Base-by-base conservation (phyloP, 768 basidiomycete genomes). In the Crucibulum laeve region DNA sequence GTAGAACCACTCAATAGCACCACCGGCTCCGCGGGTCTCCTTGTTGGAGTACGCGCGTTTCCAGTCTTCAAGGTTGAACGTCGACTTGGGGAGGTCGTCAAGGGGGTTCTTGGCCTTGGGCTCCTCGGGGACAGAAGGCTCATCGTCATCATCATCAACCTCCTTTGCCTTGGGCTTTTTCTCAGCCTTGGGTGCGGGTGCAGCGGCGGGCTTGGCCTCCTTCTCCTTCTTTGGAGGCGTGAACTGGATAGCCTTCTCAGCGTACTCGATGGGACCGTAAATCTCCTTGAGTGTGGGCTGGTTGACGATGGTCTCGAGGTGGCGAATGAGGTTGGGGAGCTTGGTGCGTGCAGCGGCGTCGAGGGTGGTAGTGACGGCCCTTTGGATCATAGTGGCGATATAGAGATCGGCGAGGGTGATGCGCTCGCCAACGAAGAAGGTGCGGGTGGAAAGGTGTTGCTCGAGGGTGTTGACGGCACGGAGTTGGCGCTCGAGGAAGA, bases 31-130 rank as follows among this genome's bases (percentile, higher is more conserved):
- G 43, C 88, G 83, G 28, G 94, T 97, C n/a, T 97, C 93, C 64
- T 86, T 84, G 85, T 97, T 98, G 57, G 93, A 96, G 76, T 98
- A 99, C 34, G 88, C 86, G 35, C 91, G 84, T 66, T 97, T 97
- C 92, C 91, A 96, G 68, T 97, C 92, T 65, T 95, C 88, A 44
- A 92, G 80, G 72, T 91, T 91, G 67, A 90, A 82, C 4, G 77
- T 69, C 8, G 88, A 87, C 67, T 90, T 94, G 53, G 92, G 91
- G 30, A 97, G 80, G 49, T 79, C 76, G 51, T 96, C 95, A 41
- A 95, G 82, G 21, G 95, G 95, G 77, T 96, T 95, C 80, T 94
- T 93, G 45, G 68, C 77, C 64, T 95, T 95, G 53, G 94, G 91
- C 67, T 87, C 91, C 39, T 78, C 80, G 18, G 85, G 82, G 21